phyloP scores from a whole-genome alignment of 352 stramenopile species.

The Phytopythium ostracodes region DNA sequence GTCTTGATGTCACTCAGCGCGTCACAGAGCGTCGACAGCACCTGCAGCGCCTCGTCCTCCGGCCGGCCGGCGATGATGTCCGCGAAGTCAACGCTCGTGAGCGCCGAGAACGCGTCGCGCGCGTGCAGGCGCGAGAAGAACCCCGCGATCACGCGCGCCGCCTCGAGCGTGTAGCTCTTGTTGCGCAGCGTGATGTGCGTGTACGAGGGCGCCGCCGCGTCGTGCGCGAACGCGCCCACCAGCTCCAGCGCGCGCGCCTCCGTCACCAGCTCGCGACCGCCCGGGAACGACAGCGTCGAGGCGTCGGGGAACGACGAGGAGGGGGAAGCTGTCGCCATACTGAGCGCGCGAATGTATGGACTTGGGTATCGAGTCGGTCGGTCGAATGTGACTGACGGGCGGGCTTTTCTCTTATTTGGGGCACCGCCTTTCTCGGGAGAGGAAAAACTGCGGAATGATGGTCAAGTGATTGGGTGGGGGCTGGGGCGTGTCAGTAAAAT shows the following conservation, averaged over 20 bases:
- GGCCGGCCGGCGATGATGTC: conserved; percentile 85
- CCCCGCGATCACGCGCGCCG: conserved; percentile 65
- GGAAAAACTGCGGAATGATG: background rate
- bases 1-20: conserved; percentile 66
- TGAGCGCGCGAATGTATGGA: background rate
- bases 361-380: background rate
- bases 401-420: background rate
- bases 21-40: conserved; percentile 78
- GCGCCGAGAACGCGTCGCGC: conserved; percentile 42
- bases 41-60: conserved; percentile 79
- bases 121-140: conserved; percentile 56
- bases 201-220: conserved; percentile 36
- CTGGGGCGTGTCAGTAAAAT: too few relatives aligned
- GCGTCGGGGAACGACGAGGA: background rate
- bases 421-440: background rate
- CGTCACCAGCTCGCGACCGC: conserved; percentile 77
- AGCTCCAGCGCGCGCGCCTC: conserved; percentile 67
- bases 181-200: conserved; percentile 84
- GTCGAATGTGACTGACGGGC: too few relatives aligned
- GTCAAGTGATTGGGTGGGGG: background rate
- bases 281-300: conserved; percentile 54
- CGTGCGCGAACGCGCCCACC: conserved; percentile 41
- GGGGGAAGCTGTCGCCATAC: background rate
- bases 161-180: conserved; percentile 86
- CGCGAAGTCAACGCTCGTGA: conserved; percentile 81